phyloP scores from a whole-genome alignment of 1,284 basidiomycete genomes.

The Xerocomus nothofagi region DNA sequence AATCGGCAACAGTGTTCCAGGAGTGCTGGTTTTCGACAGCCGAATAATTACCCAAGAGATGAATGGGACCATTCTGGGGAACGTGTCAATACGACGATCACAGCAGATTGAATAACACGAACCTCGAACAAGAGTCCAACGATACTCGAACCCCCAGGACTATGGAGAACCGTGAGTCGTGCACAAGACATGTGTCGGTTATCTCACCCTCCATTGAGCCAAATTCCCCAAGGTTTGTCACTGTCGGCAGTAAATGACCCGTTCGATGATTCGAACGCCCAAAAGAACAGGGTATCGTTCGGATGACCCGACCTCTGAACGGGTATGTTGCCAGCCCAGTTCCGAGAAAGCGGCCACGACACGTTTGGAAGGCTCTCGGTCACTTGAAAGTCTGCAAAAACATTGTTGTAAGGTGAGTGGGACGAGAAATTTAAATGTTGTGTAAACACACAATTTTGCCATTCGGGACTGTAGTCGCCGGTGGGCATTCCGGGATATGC shows the following conservation, averaged over 20 bases:
- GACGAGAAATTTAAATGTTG: conserved; percentile 26
- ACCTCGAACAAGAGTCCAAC: conserved; percentile 65
- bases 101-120: conserved; percentile 22
- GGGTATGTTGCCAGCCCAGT: conserved; percentile 67
- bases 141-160: conserved; percentile 72
- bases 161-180: conserved; percentile 22
- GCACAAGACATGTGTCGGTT: neutral
- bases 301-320: conserved; percentile 62
- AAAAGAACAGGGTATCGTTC: conserved; percentile 64
- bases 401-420: conserved; percentile 46
- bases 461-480: conserved; percentile 53
- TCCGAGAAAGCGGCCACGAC: conserved; percentile 53
- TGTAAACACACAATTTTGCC: conserved; percentile 58
- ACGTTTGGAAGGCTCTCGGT: conserved; percentile 60
- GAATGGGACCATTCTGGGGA: conserved; percentile 64
- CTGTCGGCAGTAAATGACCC: conserved; percentile 55
- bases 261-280: conserved; percentile 59
- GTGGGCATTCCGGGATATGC: conserved; percentile 31
- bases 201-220: conserved; percentile 72
- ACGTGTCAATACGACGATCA: conserved; percentile 11
- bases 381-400: conserved; percentile 53
- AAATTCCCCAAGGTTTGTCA: conserved; percentile 66
- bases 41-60: conserved; percentile 50
- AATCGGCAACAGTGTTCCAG: conserved; percentile 63
- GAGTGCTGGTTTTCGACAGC: conserved; percentile 49